These are phyloP conservation scores for Gastrolobium bilobum DNA, from an alignment of 306 rosid genomes.

Conservation along the genomic window DNA sequence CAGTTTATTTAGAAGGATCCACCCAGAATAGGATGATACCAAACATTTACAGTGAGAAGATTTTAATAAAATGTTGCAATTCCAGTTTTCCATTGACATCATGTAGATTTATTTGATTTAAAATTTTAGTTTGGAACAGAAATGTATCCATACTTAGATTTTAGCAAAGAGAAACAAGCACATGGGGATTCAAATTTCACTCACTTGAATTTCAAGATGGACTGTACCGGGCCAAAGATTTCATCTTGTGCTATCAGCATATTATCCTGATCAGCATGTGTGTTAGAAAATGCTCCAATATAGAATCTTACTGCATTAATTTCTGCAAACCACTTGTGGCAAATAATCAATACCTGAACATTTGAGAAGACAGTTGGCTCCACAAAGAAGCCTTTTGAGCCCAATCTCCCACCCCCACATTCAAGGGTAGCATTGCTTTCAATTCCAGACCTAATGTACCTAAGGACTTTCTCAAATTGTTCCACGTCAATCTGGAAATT, in stretches of 20 bases:
- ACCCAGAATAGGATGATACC: neutral
- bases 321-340: neutral
- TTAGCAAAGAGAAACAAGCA: neutral
- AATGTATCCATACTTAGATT: neutral
- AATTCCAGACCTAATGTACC: constrained; percentile 79
- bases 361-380: constrained; percentile 97
- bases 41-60: neutral
- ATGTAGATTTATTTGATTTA: neutral
- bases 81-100: neutral
- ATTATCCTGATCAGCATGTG: constrained; percentile 68
- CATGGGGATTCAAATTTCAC: constrained; percentile 45
- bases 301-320: constrained; percentile 22
- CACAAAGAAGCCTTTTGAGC: constrained; percentile 85
- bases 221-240: constrained; percentile 95
- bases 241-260: constrained; percentile 95
- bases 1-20: neutral
- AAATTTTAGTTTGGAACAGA: neutral
- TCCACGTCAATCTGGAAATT: constrained; percentile 71
- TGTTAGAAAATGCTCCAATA: constrained; percentile 37
- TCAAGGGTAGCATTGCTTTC: constrained; percentile 83
- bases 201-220: constrained; percentile 91
- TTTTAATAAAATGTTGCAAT: constrained; percentile 8
- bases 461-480: constrained; percentile 83
- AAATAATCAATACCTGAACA: constrained; percentile 69
- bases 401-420: constrained; percentile 88